A percentile compares a stretch with the other conserved stretches of the same genome.
Evolutionary conservation across 2,329 filamentous ascomycete species (phyloP).

Genomic region (Monilinia vaccinii-corymbosi): DNA sequence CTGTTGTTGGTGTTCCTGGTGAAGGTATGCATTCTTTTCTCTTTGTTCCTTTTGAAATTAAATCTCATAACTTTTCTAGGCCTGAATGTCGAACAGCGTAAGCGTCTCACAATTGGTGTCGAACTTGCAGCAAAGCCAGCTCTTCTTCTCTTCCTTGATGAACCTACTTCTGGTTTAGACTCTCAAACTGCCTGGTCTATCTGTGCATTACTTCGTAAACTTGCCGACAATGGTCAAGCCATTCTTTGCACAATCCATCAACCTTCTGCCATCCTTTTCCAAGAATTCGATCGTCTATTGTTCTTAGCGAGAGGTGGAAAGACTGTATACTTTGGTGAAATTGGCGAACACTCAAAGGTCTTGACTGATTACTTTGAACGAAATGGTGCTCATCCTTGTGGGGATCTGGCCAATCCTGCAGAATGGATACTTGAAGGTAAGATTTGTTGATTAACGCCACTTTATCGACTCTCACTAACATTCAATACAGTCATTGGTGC

Average conservation of each 20-base stretch:
- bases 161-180: conserved; percentile 90
- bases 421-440: conserved; percentile 63
- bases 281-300: conserved; percentile 75
- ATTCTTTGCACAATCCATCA: conserved; percentile 98
- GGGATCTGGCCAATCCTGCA: conserved; percentile 63
- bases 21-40: conserved; percentile 40
- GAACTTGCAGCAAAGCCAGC: conserved; percentile 88
- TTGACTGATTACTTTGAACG: conserved; percentile 70
- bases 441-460: not conserved
- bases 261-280: conserved; percentile 90
- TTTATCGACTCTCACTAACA: conserved; percentile 11
- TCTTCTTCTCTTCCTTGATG: conserved; percentile 83
- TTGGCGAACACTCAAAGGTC: conserved; percentile 59
- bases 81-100: conserved; percentile 61
- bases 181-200: conserved; percentile 93
- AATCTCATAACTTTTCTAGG: conserved; percentile 28
- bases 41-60: not conserved
- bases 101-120: conserved; percentile 84
- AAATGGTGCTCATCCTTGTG: conserved; percentile 58
- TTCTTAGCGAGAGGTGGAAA: conserved; percentile 68
- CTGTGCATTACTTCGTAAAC: conserved; percentile 75
- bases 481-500: conserved; percentile 42
- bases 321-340: conserved; percentile 75
- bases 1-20: conserved; percentile 81
- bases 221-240: conserved; percentile 81